A percentile compares a stretch with the other conserved stretches of the same genome.
These are phyloP conservation scores for Themeda triandra DNA, from an alignment of 176 grass and related monocot species.

Conservation along the genomic window DNA sequence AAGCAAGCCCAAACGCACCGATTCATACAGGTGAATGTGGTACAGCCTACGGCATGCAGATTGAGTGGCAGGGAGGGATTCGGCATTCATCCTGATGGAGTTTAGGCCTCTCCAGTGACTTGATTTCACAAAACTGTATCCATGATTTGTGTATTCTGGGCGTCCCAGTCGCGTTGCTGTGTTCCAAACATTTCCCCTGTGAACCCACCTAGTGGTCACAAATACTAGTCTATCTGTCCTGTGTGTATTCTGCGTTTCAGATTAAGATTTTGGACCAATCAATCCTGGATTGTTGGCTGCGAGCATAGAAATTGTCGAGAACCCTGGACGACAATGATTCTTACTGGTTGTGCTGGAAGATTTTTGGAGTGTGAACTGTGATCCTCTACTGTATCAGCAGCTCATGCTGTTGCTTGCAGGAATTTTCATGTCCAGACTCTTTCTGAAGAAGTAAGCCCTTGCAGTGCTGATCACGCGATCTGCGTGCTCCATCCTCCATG, in stretches of 20 bases:
- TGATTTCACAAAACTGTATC: background rate
- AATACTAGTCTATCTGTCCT: background rate
- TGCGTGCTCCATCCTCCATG: background rate
- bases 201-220: background rate
- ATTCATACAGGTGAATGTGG: conserved; percentile 73
- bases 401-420: background rate
- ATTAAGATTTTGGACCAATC: background rate
- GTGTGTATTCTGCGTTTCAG: conserved; percentile 30
- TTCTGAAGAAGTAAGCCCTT: background rate
- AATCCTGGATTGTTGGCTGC: background rate
- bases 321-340: background rate
- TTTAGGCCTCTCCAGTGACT: conserved; percentile 9
- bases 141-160: conserved; percentile 3
- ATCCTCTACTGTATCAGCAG: background rate
- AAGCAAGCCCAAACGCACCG: conserved; percentile 87
- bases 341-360: background rate
- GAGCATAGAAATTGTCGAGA: background rate
- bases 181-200: conserved; percentile 8
- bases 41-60: conserved; percentile 1
- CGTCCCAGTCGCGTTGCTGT: background rate
- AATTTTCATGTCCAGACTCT: background rate
- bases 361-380: background rate
- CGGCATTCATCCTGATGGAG: background rate
- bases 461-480: background rate
- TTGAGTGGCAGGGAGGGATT: background rate